phyloP scores from a whole-genome alignment of 345 rosid genomes.

The Arabis alpina region DNA sequence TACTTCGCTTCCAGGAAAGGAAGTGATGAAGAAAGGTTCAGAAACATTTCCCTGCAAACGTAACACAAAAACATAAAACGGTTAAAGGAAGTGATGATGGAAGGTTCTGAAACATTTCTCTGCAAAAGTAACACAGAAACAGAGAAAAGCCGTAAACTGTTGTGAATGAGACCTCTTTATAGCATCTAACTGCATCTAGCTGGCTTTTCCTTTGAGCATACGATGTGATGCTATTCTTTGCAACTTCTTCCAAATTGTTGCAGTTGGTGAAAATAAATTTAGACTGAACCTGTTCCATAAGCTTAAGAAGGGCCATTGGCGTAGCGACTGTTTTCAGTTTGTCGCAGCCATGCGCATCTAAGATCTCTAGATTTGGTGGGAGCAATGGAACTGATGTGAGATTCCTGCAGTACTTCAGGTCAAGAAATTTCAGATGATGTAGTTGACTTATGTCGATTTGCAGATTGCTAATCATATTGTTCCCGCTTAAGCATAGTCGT shows the following conservation, averaged over 20 bases:
- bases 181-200: neutral
- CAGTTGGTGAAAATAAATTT: slow-evolving; percentile 34
- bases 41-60: no score
- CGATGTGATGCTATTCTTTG: slow-evolving; percentile 26
- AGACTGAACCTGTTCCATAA: slow-evolving; percentile 33
- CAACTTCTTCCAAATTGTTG: slow-evolving; percentile 23
- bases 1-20: no score
- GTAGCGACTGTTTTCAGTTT: slow-evolving; percentile 12
- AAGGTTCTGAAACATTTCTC: slow-evolving; percentile 17
- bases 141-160: no score
- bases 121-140: slow-evolving; percentile 3
- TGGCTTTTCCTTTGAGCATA: slow-evolving; percentile 11
- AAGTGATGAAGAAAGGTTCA: no score
- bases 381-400: slow-evolving; percentile 29
- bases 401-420: slow-evolving; percentile 24
- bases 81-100: slow-evolving; percentile 21
- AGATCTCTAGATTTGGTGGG: slow-evolving; percentile 29
- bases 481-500: slow-evolving; percentile 32
- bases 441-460: neutral
- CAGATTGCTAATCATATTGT: slow-evolving; percentile 11
- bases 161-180: slow-evolving; percentile 3
- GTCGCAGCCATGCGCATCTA: slow-evolving; percentile 34
- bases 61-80: no score
- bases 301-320: slow-evolving; percentile 10
- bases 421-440: slow-evolving; percentile 21